Conservation (phyloP, 2,329 filamentous ascomycete genomes). For the Cytospora chrysosperma region DNA sequence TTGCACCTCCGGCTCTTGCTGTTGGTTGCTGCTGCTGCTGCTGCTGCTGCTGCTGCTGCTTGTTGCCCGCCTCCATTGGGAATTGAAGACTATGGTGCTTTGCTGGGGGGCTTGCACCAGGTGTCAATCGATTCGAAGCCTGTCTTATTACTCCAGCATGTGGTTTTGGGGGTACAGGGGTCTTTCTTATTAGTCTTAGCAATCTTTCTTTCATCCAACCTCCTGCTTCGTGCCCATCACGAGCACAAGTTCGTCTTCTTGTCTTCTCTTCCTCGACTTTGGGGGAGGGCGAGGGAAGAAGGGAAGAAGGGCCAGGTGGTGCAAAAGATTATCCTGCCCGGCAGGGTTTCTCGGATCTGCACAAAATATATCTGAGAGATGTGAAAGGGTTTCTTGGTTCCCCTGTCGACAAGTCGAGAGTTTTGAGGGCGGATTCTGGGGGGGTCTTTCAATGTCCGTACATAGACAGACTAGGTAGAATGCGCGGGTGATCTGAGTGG, state of each 20-base stretch:
- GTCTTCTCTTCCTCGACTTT: neutral
- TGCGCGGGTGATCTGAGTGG: neutral
- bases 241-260: neutral
- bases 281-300: no score
- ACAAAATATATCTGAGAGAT: no score
- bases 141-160: neutral
- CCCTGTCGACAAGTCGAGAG: neutral
- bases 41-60: neutral
- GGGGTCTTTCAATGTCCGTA: no score
- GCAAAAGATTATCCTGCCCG: neutral
- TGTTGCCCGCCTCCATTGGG: constrained; percentile 7
- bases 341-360: neutral
- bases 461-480: no score
- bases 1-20: constrained; percentile 14
- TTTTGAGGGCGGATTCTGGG: neutral
- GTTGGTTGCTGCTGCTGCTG: neutral
- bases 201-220: constrained; percentile 4
- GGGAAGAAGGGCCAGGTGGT: neutral
- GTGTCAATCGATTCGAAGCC: neutral
- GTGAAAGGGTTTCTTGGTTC: neutral
- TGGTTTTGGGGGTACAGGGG: no score
- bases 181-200: neutral
- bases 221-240: constrained; percentile 9
- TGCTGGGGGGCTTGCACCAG: neutral
- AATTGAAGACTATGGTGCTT: neutral